Evolutionary conservation across 805 yeast species (phyloP).

Genomic region (Saccharomycopsis lassenensis): DNA sequence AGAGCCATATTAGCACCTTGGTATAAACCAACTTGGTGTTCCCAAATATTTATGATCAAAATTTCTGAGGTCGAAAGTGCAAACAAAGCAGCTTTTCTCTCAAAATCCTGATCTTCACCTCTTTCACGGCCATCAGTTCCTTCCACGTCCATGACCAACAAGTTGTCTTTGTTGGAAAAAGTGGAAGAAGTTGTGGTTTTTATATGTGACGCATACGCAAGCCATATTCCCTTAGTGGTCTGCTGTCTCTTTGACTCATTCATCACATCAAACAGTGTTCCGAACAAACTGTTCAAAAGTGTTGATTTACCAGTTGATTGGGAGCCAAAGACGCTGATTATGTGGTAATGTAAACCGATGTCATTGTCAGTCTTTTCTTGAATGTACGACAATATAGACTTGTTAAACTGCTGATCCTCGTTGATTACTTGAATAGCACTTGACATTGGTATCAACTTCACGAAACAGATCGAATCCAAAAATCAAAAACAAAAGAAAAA

Average conservation of each 20-base stretch:
- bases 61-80: slow-evolving; percentile 89
- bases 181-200: slow-evolving; percentile 15
- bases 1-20: slow-evolving; percentile 98
- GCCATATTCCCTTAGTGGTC: slow-evolving; percentile 81
- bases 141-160: slow-evolving; percentile 92
- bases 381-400: slow-evolving; percentile 27
- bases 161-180: slow-evolving; percentile 20
- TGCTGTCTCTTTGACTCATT: slow-evolving; percentile 77
- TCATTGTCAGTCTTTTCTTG: slow-evolving; percentile 26
- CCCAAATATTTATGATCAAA: slow-evolving; percentile 90
- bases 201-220: slow-evolving; percentile 36
- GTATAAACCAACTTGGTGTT: slow-evolving; percentile 89
- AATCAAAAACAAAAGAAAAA: slow-evolving; percentile 1
- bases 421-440: slow-evolving; percentile 41
- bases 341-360: slow-evolving; percentile 68
- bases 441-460: not conserved
- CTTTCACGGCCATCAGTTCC: slow-evolving; percentile 95
- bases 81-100: slow-evolving; percentile 89
- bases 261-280: slow-evolving; percentile 89
- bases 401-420: slow-evolving; percentile 39
- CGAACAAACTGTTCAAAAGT: slow-evolving; percentile 71
- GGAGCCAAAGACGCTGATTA: slow-evolving; percentile 92
- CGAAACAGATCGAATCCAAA: slow-evolving; percentile 14
- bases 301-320: slow-evolving; percentile 97
- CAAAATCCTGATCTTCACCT: slow-evolving; percentile 98